Conservation (phyloP, 139 green algal genomes). For the Coelastrella sp. region DNA sequence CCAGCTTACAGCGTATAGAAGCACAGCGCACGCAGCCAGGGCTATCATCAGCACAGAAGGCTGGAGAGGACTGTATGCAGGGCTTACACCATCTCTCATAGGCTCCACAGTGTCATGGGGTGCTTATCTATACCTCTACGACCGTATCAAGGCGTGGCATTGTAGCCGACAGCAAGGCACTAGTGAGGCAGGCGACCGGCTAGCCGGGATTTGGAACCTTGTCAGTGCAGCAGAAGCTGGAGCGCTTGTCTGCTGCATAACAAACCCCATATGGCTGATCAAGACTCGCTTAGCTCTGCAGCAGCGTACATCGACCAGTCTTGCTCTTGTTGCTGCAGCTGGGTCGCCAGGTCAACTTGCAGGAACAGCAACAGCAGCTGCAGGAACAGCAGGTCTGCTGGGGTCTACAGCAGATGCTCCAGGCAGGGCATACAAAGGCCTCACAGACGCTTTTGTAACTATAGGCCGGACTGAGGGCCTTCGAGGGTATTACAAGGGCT, state of each 20-base stretch:
- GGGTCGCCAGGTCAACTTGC: background rate
- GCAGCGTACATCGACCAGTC: conserved; percentile 19
- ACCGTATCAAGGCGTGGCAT: conserved; percentile 75
- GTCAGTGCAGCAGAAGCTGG: background rate
- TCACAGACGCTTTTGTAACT: conserved; percentile 77
- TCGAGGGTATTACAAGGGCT: conserved; percentile 89
- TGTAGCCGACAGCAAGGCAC: background rate
- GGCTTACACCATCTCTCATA: conserved; percentile 81
- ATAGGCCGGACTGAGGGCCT: conserved; percentile 88
- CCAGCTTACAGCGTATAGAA: conserved; percentile 71
- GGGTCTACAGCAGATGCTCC: background rate
- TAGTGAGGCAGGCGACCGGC: conserved; percentile 15
- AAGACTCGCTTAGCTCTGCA: conserved; percentile 96
- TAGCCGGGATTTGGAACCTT: conserved; percentile 75
- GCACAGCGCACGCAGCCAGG: conserved; percentile 73
- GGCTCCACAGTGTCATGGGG: conserved; percentile 88
- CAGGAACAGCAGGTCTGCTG: conserved; percentile 46
- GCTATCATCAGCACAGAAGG: conserved; percentile 79
- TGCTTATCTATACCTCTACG: conserved; percentile 89
- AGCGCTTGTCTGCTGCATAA: conserved; percentile 75
- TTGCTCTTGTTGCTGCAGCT: background rate
- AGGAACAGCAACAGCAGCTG: background rate
- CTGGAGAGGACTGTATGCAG: conserved; percentile 82
- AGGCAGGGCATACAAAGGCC: conserved; percentile 70
- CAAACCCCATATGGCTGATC: conserved; percentile 96